Conservation (phyloP, 495 filamentous ascomycete genomes). For the Hypoxylon fragiforme region DNA sequence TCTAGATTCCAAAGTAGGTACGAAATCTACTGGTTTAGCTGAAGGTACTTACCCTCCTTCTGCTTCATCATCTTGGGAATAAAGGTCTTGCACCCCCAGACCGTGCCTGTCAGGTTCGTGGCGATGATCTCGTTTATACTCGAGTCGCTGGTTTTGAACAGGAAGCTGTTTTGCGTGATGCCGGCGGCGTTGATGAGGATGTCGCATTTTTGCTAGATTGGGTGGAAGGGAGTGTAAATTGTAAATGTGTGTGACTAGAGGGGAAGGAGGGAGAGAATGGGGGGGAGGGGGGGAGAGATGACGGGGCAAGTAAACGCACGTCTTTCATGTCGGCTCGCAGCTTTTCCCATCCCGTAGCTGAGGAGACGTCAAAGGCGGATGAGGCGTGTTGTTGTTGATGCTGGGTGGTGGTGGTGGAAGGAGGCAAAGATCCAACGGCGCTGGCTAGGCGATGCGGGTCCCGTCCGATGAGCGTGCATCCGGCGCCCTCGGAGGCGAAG, state of each 20-base stretch:
- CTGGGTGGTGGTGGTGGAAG: no score
- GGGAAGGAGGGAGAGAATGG: not conserved
- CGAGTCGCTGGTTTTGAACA: constrained; percentile 48
- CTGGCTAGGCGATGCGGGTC: constrained; percentile 43
- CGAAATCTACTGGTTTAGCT: no score
- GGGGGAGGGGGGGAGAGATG: constrained; percentile 5
- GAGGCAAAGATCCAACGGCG: constrained; percentile 30
- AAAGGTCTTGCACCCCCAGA: constrained; percentile 63
- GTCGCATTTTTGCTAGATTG: constrained; percentile 46
- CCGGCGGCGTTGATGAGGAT: constrained; percentile 80
- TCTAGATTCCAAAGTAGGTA: no score
- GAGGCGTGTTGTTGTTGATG: constrained; percentile 23
- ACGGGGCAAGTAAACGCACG: constrained; percentile 10
- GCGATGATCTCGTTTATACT: constrained; percentile 56
- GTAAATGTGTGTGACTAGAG: constrained; percentile 1
- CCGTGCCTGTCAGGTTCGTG: constrained; percentile 74
- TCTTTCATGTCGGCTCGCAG: constrained; percentile 4
- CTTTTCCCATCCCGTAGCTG: constrained; percentile 19
- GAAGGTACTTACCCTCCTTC: constrained; percentile 31
- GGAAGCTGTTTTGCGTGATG: constrained; percentile 60
- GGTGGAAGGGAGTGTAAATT: no score
- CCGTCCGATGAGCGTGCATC: constrained; percentile 59
- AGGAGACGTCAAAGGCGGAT: constrained; percentile 26
- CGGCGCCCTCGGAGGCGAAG: constrained; percentile 66
- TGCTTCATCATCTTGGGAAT: constrained; percentile 54